Evolutionary conservation across 352 stramenopile species (phyloP), one percentile per base, ranked within the genome.

Genomic region (Phytophthora palmivora): DNA sequence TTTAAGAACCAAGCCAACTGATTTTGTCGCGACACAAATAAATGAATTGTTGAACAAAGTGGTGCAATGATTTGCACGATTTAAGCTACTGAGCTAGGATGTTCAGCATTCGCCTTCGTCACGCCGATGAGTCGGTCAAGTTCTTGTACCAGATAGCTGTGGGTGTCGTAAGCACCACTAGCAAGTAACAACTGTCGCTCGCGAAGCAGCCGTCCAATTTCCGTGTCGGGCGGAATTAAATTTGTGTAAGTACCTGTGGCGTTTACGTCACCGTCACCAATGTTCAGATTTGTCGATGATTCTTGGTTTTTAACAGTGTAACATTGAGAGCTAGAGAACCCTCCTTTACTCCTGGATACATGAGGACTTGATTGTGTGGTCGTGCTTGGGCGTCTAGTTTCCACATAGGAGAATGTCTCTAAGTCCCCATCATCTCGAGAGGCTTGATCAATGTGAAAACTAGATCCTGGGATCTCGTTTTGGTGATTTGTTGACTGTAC

Each of bases 71-170:
- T 2, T 37, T 28, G 8, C 11, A 14, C 15, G 46, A 37, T 45
- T 42, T 56, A 60, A 30, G 48, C 26, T 52, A 48, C 32, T 21
- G 32, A 51, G 11, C 26, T 63, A 22, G 63, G 46, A 19, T 65
- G 53, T n/a, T 72, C 47, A 22, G 32, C 37, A 39, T 76, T 75
- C 38, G 51, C 49, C 44, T 56, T 71, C 5, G 61, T 68, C 19
- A 52, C 38, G 15, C 44, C 66, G 19, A 92, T 92, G 4, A 84
- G 65, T 28, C 86, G 70, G 22, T 87, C 80, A 34, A 94, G 72
- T 43, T 92, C 84, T 2, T 70, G 77, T 15, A 92, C 78, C 28
- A 94, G 34, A 19, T 88, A 84, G 37, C 82, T 90, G 37, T 90
- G 52, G 7, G 71, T 46, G n/a, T 79, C 67, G 54, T 92, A 92